Evolutionary conservation across 768 basidiomycete genomes (phyloP), one percentile per base, ranked within the genome.

Genomic region (Phaeolepiota aurea): DNA sequence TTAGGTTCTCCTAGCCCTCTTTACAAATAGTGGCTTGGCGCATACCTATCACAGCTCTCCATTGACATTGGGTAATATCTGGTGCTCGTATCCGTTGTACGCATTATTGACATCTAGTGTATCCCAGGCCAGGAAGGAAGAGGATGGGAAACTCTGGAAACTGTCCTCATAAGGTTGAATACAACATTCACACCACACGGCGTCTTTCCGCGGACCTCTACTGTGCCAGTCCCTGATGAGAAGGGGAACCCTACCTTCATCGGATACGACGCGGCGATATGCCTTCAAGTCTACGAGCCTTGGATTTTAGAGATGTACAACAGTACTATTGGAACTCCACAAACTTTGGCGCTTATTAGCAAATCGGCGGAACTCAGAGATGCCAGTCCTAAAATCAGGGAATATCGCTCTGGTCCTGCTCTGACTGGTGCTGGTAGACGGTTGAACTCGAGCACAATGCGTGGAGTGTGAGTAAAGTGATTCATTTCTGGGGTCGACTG

Each of bases 261-360:
- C 20, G 68, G 67, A 2, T 63, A 59, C 21, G 68, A 70, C 38
- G 59, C 63, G 7, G 62, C 55, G 1, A 55, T 66, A 18, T 70
- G 68, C 40, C 42, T 68, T 5, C 55, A 66, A 45, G 41, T 65
- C 1, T 64, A 66, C 22, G 66, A 70, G 37, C 66, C 66, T 1
- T 70, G 63, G 60, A 46, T 70, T 13, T 42, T 68, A 4, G 64
- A 68, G 32, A 52, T 59, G 3, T 64, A 57, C 40, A 65, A 66
- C 35, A 54, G 53, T 31, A 61, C 63, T 5, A 47, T 49, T 9
- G 62, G 61, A 3, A 41, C 47, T 1, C 64, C 66, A 1, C 55
- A 34, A 15, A 52, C 64, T 0, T 32, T 54, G 15, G 50, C 52
- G 20, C 59, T 71, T 21, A 55, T 63, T 10, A 59, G 54, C 18